Evolutionary conservation across 345 rosid species (phyloP).

Genomic region (Rhodamnia rubescens): DNA sequence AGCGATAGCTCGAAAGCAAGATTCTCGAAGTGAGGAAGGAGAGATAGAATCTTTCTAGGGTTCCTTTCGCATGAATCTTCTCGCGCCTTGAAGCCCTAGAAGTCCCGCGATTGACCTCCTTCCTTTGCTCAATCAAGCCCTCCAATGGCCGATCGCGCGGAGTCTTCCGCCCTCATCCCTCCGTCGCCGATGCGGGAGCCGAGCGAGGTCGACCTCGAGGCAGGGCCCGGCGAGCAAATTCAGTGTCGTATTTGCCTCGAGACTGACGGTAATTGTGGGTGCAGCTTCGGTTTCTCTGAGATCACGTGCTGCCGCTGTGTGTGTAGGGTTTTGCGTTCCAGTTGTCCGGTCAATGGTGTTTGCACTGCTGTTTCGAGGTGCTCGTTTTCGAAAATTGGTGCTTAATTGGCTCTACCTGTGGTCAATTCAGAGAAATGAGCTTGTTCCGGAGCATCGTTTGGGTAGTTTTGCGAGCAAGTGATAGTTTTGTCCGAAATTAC

Average conservation of each 20-base stretch:
- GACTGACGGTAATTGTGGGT: slow-evolving; percentile 65
- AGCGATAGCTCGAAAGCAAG: background rate
- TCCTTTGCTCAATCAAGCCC: background rate
- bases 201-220: slow-evolving; percentile 94
- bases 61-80: background rate
- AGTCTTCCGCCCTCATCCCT: slow-evolving; percentile 64
- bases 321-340: background rate
- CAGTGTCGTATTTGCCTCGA: slow-evolving; percentile 99
- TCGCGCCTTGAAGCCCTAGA: background rate
- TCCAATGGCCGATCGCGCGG: slow-evolving; percentile 54
- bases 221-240: slow-evolving; percentile 89
- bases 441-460: background rate
- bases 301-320: background rate
- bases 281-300: background rate
- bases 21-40: background rate
- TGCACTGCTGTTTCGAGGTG: background rate
- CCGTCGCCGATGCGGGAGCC: slow-evolving; percentile 64
- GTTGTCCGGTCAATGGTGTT: background rate
- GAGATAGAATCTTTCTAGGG: background rate
- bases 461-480: background rate
- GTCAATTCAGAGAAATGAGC: background rate
- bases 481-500: background rate
- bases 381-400: background rate
- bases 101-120: background rate
- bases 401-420: background rate